Conservation (phyloP, 2,329 filamentous ascomycete genomes). For the Polychaeton citri region DNA sequence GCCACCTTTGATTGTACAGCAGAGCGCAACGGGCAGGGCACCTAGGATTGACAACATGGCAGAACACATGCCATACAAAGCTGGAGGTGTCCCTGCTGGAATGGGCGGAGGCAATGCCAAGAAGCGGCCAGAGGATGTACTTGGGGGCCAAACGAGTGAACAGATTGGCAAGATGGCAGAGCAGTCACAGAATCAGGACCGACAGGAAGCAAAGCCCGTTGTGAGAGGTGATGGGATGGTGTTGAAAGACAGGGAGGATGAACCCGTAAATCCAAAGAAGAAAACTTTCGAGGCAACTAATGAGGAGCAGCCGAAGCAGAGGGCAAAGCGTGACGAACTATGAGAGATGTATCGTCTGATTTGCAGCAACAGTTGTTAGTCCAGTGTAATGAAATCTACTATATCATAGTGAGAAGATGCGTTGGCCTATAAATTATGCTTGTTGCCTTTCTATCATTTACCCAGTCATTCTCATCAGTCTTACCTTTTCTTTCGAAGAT, state of each 20-base stretch:
- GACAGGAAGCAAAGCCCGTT: conserved; percentile 12
- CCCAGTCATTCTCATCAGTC: no score
- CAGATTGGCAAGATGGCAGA: conserved; percentile 32
- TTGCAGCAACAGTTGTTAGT: no score
- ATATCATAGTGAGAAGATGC: no score
- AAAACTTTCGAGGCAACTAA: conserved; percentile 44
- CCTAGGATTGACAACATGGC: conserved; percentile 19
- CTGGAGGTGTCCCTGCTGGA: conserved; percentile 33
- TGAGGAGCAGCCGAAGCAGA: conserved; percentile 20
- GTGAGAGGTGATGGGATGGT: conserved; percentile 33
- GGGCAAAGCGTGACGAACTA: conserved; percentile 20
- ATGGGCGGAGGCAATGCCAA: conserved; percentile 34
- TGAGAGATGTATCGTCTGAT: no score
- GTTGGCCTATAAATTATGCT: no score
- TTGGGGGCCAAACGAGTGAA: conserved; percentile 23
- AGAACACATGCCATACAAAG: conserved; percentile 5
- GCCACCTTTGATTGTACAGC: conserved; percentile 29
- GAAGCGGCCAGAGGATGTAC: conserved; percentile 15
- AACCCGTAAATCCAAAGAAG: conserved; percentile 44
- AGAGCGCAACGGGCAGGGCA: conserved; percentile 27
- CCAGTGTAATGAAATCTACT: no score
- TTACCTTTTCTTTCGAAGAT: no score
- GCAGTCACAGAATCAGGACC: conserved; percentile 12
- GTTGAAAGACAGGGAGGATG: conserved; percentile 23
- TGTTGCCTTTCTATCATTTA: no score